Base-by-base conservation (phyloP, 179 eudicot species). In the Beta corolliflora region DNA sequence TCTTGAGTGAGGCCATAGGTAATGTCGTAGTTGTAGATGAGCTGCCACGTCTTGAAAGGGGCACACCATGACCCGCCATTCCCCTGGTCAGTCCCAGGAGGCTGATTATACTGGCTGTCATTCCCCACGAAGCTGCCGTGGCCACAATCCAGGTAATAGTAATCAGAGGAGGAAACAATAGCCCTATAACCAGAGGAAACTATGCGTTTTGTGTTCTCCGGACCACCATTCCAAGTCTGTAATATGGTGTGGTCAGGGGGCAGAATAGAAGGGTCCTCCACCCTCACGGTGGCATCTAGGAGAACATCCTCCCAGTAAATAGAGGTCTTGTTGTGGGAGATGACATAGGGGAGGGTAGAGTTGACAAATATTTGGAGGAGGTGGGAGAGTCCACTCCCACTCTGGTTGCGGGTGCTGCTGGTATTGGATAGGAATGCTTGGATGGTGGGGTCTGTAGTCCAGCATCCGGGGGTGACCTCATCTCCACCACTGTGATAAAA, bases 31-130 rank as follows among this genome's bases (percentile, higher is more conserved):
- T 94, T 93, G 64, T 95, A 95, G 11, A 95, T 89, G 21, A 81
- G 79, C 66, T 95, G 98, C 99, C 99, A 95, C 5, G 98, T 90
- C 86, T 95, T 95, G 69, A 94, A 95, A 0, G 99, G 99, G 11
- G 84, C 91, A 56, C 99, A 95, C 99, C 99, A 94, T 18, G 99
- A 95, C 7, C 98, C 98, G 0, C 98, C 97, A 46, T 88, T 67
- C 5, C 89, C 87, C 61, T 84, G 91, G 31, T 88, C 83, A 7
- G 80, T 76, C n/a, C 94, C 91, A 0, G 93, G 97, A 25, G 87
- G 88, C 83, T 81, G 84, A 80, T 89, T 73, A 75, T 91, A 92
- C 36, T 44, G 65, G 77, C 95, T 95, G 61, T 92, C 79, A 56
- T 95, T 95, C 23, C 99, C 97, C 7, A 90, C 74, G 36, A 89